A percentile compares a stretch with the other conserved stretches of the same genome.
Evolutionary conservation across 768 basidiomycete species (phyloP).

Genomic region (Boletus pseudopeckii): DNA sequence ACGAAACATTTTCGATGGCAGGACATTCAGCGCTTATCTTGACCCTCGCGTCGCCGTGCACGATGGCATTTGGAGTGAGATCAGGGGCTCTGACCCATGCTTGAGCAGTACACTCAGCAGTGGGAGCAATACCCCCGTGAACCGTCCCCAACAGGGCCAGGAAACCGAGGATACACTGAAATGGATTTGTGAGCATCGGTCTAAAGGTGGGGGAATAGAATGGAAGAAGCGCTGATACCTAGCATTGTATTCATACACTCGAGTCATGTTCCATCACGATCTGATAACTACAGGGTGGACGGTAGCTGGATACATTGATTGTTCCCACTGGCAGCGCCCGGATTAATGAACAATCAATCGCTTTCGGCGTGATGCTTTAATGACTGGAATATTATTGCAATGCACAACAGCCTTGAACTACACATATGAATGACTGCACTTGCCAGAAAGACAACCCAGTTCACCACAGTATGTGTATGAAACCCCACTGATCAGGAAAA

Average conservation of each 20-base stretch:
- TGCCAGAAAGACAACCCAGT: too few relatives aligned
- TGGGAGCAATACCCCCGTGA: background rate
- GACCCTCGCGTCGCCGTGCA: slow-evolving; percentile 13
- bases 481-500: too few relatives aligned
- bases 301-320: too few relatives aligned
- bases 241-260: background rate
- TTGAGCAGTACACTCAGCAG: background rate
- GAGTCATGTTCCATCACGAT: too few relatives aligned
- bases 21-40: slow-evolving; percentile 16
- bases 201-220: background rate
- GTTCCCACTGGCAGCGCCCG: too few relatives aligned
- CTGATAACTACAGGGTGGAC: too few relatives aligned
- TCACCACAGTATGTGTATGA: too few relatives aligned
- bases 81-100: slow-evolving; percentile 24
- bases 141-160: background rate
- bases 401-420: too few relatives aligned
- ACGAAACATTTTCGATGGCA: background rate
- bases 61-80: slow-evolving; percentile 11
- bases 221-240: background rate
- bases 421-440: too few relatives aligned
- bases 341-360: too few relatives aligned
- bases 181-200: background rate
- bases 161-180: background rate
- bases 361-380: too few relatives aligned
- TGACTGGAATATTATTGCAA: too few relatives aligned